Conservation (phyloP, 2,329 filamentous ascomycete species). For the Fusarium papillatum region DNA sequence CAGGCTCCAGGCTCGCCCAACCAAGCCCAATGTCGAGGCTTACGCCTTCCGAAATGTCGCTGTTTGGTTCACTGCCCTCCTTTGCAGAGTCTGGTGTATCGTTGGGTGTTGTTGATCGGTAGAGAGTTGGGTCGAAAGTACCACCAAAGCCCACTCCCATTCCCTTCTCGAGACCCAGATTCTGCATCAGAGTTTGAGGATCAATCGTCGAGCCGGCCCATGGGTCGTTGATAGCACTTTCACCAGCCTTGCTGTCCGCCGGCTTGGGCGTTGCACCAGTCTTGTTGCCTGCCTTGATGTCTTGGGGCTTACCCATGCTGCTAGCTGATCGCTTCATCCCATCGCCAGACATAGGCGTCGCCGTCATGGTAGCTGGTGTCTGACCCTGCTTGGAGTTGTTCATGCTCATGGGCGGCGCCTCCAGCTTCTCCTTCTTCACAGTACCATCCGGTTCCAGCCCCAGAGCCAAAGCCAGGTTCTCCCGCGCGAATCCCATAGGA, state of each 20-base stretch:
- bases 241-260: slow-evolving; percentile 45
- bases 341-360: slow-evolving; percentile 66
- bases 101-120: slow-evolving; percentile 69
- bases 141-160: slow-evolving; percentile 54
- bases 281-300: slow-evolving; percentile 49
- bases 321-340: slow-evolving; percentile 65
- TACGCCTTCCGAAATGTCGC: slow-evolving; percentile 70
- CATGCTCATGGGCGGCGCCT: slow-evolving; percentile 54
- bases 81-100: slow-evolving; percentile 76
- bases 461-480: slow-evolving; percentile 62
- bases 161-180: slow-evolving; percentile 49
- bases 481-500: slow-evolving; percentile 65
- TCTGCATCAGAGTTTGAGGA: slow-evolving; percentile 56
- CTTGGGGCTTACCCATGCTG: slow-evolving; percentile 56
- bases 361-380: slow-evolving; percentile 57
- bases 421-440: slow-evolving; percentile 52
- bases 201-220: slow-evolving; percentile 64
- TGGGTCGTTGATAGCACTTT: slow-evolving; percentile 40
- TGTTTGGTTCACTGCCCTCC: slow-evolving; percentile 72
- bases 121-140: slow-evolving; percentile 66
- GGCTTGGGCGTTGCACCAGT: slow-evolving; percentile 46
- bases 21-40: slow-evolving; percentile 66
- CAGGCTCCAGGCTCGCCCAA: slow-evolving; percentile 62
- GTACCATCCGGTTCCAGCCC: slow-evolving; percentile 67
- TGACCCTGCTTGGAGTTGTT: slow-evolving; percentile 63